Base-by-base conservation (phyloP, 2,329 filamentous ascomycete species). In the Cladosporium sp. region DNA sequence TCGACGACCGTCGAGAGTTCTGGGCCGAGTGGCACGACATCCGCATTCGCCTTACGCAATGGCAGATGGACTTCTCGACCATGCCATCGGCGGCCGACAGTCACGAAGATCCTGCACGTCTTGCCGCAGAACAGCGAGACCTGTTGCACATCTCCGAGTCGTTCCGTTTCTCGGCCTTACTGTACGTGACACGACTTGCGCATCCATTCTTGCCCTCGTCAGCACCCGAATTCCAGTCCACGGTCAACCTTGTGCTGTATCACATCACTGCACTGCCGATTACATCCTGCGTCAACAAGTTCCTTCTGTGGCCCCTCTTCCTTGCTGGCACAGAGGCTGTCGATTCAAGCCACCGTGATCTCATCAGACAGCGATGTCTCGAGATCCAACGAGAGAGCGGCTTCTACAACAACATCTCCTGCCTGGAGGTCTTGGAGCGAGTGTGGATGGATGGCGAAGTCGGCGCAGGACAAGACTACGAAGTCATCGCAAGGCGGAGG, bases 241-340 rank as follows among this genome's bases (percentile, higher is more conserved):
- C 96, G 23, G 93, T 97, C 64, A 88, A 88, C 73, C 89, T 92
- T 69, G 91, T 93, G 0, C 85, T 97, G 49, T 91, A 89, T 78
- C 94, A 96, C 78, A 91, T 95, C 65, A 90, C 89, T 7, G 89
- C 89, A 62, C 88, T 97, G 44, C 88, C 91, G 68, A 85, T 89
- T 3, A 90, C 85, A 49, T 88, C 86, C 72, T 85, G 84, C 57
- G 89, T 90, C 44, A 90, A 96, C 78, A 96, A 97, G 75, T 97
- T 96, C 76, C 81, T 97, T 11, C 86, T 97, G 10, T 97, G 93
- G 94, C 93, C 94, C 2, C 84, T 97, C 3, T 97, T 97, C 76
- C 90, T 97, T 62, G 89, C 90, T 0, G 93, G 93, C 23, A 93
- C 91, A 26, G 94, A 97, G 80, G 96, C 92, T 72, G 89, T 95